phyloP scores from a whole-genome alignment of 2,329 filamentous ascomycete genomes.

The Podosphaera xanthii region DNA sequence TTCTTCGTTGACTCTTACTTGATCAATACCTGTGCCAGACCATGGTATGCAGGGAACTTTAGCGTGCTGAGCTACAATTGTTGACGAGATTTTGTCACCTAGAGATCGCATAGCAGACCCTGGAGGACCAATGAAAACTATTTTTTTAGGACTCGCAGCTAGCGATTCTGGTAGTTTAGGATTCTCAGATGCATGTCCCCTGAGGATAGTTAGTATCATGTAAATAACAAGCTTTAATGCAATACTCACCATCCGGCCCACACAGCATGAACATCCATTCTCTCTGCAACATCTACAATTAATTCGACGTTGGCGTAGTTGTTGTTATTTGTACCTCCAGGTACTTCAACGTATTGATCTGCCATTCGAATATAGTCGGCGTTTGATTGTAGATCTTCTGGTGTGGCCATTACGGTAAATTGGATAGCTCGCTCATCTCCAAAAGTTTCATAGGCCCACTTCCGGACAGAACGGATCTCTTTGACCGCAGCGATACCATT shows the following conservation, averaged over 20 bases:
- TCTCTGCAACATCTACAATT: constrained; percentile 95
- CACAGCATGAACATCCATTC: constrained; percentile 93
- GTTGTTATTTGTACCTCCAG: constrained; percentile 98
- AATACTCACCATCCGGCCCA: constrained; percentile 83
- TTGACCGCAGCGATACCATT: constrained; percentile 99
- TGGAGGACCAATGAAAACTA: constrained; percentile 94
- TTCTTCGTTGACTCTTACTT: constrained; percentile 53
- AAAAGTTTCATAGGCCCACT: constrained; percentile 99
- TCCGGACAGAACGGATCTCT: constrained; percentile 94
- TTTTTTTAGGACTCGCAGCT: constrained; percentile 91
- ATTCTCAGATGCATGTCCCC: constrained; percentile 97
- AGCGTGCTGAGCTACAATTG: constrained; percentile 94
- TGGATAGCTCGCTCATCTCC: constrained; percentile 96
- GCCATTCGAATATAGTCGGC: constrained; percentile 99
- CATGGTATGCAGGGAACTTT: constrained; percentile 95
- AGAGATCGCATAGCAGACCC: constrained; percentile 97
- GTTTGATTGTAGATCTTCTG: constrained; percentile 90
- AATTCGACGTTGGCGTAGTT: constrained; percentile 99
- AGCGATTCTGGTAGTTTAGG: constrained; percentile 90
- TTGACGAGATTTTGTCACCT: constrained; percentile 98
- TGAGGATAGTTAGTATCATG: constrained; percentile 17
- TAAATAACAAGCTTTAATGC: background rate
- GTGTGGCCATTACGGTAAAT: constrained; percentile 98
- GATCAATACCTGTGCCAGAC: constrained; percentile 80
- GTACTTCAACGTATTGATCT: constrained; percentile 97